phyloP scores from a whole-genome alignment of 2,329 filamentous ascomycete species.

The Cylindrodendrum hubeiense region DNA sequence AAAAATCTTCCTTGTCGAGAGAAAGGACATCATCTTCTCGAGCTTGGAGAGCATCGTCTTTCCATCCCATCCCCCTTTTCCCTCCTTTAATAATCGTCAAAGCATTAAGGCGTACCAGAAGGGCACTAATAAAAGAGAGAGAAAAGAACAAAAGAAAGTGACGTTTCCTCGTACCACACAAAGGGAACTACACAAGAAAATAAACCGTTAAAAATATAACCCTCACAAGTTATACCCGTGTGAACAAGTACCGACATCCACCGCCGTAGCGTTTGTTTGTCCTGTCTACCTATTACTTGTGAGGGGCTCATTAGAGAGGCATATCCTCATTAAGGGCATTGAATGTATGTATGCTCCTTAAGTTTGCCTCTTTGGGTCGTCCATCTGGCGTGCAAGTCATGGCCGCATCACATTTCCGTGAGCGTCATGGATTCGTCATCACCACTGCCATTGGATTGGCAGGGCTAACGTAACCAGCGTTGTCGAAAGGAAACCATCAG shows the following conservation, averaged over 20 bases:
- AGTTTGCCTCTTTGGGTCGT: conserved; percentile 20
- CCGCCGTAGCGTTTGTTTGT: conserved; percentile 39
- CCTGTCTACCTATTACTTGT: conserved; percentile 46
- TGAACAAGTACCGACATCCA: conserved; percentile 41
- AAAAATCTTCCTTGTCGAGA: conserved; percentile 11
- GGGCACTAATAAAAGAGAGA: conserved; percentile 33
- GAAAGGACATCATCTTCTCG: conserved; percentile 24
- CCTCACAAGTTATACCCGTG: conserved; percentile 39
- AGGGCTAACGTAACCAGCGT: conserved; percentile 13
- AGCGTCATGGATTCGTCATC: conserved; percentile 17
- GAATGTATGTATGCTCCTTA: conserved; percentile 22
- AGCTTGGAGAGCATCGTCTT: conserved; percentile 13
- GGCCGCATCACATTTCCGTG: conserved; percentile 11
- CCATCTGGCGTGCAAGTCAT: conserved; percentile 17
- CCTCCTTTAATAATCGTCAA: conserved; percentile 34
- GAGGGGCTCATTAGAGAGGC: conserved; percentile 43
- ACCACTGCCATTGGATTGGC: conserved; percentile 13
- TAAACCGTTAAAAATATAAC: conserved; percentile 29
- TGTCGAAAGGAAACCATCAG: conserved; percentile 11
- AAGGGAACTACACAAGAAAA: conserved; percentile 44
- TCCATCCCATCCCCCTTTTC: conserved; percentile 5
- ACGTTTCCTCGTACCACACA: conserved; percentile 45
- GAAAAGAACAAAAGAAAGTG: conserved; percentile 37
- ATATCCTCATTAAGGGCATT: conserved; percentile 31
- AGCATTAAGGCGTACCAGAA: conserved; percentile 40